Conservation (phyloP, 2,329 filamentous ascomycete genomes). For the Alternaria sp. region DNA sequence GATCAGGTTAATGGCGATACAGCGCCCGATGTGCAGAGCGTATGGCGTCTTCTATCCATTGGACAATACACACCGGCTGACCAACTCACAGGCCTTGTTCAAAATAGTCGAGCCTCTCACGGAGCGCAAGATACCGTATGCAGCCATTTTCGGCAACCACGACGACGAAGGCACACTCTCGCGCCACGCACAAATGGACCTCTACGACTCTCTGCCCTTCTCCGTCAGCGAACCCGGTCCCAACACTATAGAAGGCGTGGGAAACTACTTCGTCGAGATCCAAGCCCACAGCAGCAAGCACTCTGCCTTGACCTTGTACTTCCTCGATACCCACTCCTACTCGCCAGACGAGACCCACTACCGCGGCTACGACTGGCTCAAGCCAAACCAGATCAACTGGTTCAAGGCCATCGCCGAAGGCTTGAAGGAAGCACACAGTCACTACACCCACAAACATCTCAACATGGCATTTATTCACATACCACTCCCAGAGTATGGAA, state of each 20-base stretch:
- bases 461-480: constrained; percentile 98
- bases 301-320: constrained; percentile 91
- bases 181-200: constrained; percentile 79
- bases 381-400: constrained; percentile 93
- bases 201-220: constrained; percentile 87
- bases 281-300: constrained; percentile 84
- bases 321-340: constrained; percentile 92
- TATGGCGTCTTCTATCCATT: constrained; percentile 52
- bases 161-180: constrained; percentile 88
- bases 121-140: constrained; percentile 88
- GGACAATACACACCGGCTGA: constrained; percentile 19
- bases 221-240: constrained; percentile 88
- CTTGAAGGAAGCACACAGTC: constrained; percentile 73
- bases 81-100: constrained; percentile 74
- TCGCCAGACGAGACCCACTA: constrained; percentile 87
- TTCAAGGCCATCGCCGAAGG: constrained; percentile 80
- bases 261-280: constrained; percentile 94
- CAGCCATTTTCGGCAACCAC: constrained; percentile 95
- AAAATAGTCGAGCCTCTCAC: constrained; percentile 88
- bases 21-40: constrained; percentile 86
- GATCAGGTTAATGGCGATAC: constrained; percentile 97
- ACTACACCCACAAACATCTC: constrained; percentile 92
- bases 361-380: constrained; percentile 97
- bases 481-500: constrained; percentile 86
- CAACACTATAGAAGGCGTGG: constrained; percentile 83